Evolutionary conservation across 257 asterid genomes (phyloP).

Genomic region (Nicotiana noctiflora): DNA sequence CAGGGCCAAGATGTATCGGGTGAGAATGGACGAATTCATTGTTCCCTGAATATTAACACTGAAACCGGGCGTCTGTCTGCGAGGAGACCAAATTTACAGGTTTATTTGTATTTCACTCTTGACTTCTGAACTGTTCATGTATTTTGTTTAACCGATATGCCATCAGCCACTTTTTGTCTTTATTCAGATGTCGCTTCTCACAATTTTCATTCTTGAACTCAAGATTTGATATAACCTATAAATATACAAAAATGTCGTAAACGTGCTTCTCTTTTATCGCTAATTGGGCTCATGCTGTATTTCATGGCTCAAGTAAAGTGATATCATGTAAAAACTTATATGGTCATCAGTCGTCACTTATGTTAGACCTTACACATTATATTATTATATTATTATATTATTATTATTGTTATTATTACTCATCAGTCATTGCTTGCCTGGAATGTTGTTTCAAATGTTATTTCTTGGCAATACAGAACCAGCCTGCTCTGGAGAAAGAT

Average conservation of each 20-base stretch:
- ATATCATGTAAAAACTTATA: neutral
- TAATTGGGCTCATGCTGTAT: neutral
- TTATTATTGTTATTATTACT: no score
- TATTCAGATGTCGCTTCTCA: neutral
- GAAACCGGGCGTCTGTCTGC: slow-evolving; percentile 99
- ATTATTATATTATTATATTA: no score
- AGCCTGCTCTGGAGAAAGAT: slow-evolving; percentile 97
- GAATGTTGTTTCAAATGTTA: neutral
- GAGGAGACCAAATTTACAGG: slow-evolving; percentile 99
- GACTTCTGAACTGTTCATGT: neutral
- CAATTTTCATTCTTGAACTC: neutral
- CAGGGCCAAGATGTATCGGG: slow-evolving; percentile 85
- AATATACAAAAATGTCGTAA: neutral
- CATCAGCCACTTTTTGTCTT: neutral
- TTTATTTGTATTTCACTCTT: slow-evolving; percentile 13
- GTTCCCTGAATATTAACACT: slow-evolving; percentile 93
- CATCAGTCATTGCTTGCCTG: neutral
- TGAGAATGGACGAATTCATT: slow-evolving; percentile 79
- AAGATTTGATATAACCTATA: neutral
- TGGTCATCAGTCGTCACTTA: neutral
- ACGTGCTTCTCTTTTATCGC: neutral
- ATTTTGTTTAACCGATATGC: neutral
- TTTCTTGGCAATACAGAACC: slow-evolving; percentile 51
- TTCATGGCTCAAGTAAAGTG: neutral
- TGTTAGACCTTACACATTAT: neutral